Evolutionary conservation across 2,329 filamentous ascomycete species (phyloP).

Genomic region (Alternaria viburni): DNA sequence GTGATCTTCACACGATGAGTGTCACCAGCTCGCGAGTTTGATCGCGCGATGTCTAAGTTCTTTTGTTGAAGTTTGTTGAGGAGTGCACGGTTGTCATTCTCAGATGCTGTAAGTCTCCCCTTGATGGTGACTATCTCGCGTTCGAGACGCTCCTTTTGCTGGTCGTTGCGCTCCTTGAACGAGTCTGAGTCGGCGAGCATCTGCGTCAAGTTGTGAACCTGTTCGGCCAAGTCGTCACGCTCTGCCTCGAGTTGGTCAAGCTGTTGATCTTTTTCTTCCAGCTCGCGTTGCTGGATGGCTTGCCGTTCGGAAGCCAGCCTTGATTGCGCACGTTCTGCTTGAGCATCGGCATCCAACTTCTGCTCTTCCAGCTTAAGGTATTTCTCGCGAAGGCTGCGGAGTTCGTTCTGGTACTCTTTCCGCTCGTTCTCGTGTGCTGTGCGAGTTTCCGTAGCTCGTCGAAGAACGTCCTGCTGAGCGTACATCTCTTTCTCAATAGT

Average conservation of each 20-base stretch:
- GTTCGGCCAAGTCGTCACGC: slow-evolving; percentile 73
- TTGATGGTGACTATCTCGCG: slow-evolving; percentile 90
- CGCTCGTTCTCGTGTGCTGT: slow-evolving; percentile 82
- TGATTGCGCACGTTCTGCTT: slow-evolving; percentile 80
- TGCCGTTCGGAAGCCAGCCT: slow-evolving; percentile 81
- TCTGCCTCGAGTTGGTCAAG: slow-evolving; percentile 82
- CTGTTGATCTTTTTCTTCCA: slow-evolving; percentile 78
- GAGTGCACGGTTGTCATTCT: slow-evolving; percentile 94
- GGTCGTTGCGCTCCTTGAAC: slow-evolving; percentile 88
- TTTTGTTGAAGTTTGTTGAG: slow-evolving; percentile 98
- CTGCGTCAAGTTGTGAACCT: slow-evolving; percentile 86
- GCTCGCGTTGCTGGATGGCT: slow-evolving; percentile 75
- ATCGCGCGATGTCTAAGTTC: slow-evolving; percentile 92
- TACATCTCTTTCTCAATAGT: slow-evolving; percentile 98
- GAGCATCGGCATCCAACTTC: slow-evolving; percentile 79
- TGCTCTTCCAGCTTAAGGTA: slow-evolving; percentile 87
- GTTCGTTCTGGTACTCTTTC: slow-evolving; percentile 85
- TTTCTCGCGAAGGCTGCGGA: slow-evolving; percentile 80
- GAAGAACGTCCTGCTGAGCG: slow-evolving; percentile 87
- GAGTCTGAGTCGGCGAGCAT: slow-evolving; percentile 88
- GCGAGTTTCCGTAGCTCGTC: slow-evolving; percentile 82
- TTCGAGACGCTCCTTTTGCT: slow-evolving; percentile 91
- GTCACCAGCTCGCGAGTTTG: slow-evolving; percentile 83
- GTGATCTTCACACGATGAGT: slow-evolving; percentile 78
- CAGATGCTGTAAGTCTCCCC: slow-evolving; percentile 85